These are phyloP conservation scores for Cyberlindnera maritima DNA, from an alignment of 805 yeast species.

Conservation along the genomic window DNA sequence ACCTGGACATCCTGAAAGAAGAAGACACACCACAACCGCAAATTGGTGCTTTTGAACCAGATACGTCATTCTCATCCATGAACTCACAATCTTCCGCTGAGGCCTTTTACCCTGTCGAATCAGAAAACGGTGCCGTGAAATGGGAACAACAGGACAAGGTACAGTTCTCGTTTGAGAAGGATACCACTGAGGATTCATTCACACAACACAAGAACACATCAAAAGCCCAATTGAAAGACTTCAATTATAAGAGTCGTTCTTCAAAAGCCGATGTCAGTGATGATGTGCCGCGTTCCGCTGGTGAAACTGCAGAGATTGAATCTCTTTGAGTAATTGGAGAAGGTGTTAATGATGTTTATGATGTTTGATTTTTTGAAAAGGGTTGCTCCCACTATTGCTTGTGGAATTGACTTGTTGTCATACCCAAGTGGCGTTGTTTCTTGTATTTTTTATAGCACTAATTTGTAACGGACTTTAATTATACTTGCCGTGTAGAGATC, in stretches of 20 bases:
- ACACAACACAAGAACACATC: slow-evolving; percentile 19
- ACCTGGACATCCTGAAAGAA: slow-evolving; percentile 26
- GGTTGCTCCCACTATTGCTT: not conserved
- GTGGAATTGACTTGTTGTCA: not conserved
- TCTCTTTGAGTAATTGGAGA: slow-evolving; percentile 12
- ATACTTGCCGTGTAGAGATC: not conserved
- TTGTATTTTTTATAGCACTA: not conserved
- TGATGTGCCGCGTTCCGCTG: slow-evolving; percentile 26
- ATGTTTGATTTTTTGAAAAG: not conserved
- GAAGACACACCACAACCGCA: slow-evolving; percentile 20
- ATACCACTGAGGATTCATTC: slow-evolving; percentile 22
- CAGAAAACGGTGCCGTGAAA: slow-evolving; percentile 19
- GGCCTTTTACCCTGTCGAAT: slow-evolving; percentile 26
- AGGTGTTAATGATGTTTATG: slow-evolving; percentile 7
- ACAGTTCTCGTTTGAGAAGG: slow-evolving; percentile 30
- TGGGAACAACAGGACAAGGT: slow-evolving; percentile 21
- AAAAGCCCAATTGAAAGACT: slow-evolving; percentile 36
- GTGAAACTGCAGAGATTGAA: slow-evolving; percentile 31
- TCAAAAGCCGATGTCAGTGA: slow-evolving; percentile 30
- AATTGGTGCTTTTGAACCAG: slow-evolving; percentile 10
- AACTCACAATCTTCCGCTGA: slow-evolving; percentile 22
- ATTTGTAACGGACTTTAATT: not conserved
- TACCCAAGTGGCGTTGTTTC: not conserved
- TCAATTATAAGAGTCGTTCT: slow-evolving; percentile 33
- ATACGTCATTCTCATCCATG: slow-evolving; percentile 23